Base-by-base conservation (phyloP, 2,329 filamentous ascomycete species). In the Gnomoniopsis smithogilvyi region DNA sequence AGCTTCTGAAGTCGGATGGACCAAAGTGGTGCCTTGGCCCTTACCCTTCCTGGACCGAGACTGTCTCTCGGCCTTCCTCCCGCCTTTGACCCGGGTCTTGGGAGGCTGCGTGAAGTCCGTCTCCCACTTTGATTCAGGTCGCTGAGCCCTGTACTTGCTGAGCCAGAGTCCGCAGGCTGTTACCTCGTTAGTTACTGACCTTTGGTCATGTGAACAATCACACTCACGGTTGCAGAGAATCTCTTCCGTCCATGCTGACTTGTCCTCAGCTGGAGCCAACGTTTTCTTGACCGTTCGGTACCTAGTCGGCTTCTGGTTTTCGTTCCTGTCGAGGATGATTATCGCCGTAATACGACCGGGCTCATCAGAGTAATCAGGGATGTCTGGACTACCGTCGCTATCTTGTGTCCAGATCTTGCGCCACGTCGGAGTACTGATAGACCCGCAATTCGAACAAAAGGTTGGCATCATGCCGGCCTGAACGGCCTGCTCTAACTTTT, bases 391-490 rank as follows among this genome's bases (percentile, higher is more conserved):
- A 1, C 91, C 92, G 17, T 84, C 77, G 49, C 88, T 81, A 8
- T 90, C 81, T 67, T 92, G 91, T n/a, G 87, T 86, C 81, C 89
- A 97, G 14, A 95, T 91, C 68, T 94, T 95, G 61, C 95, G 87
- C 95, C 95, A 99, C 0, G 94, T 97, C 0, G 94, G 91, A 0
- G 95, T 99, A 67, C 98, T 91, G 59, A 99, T 96, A 7, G 92
- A 90, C 6, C 95, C 95, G 67, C 95, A 99, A 67, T 98, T 96
- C 63, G 85, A 85, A 72, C 95, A 99, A 68, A 88, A 98, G 1
- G 89, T 88, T 0, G 95, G 95, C 79, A 93, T 89, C 64, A 92
- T 84, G 6, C 95, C 95, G 56, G 86, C 85, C n/a, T 81, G 81
- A 56, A 98, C 87, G 0, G 85, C 86, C 43, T 78, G 76, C 64